Evolutionary conservation across 2,329 filamentous ascomycete species (phyloP), one percentile per base, ranked within the genome.

Genomic region (Xylariaceae sp.): DNA sequence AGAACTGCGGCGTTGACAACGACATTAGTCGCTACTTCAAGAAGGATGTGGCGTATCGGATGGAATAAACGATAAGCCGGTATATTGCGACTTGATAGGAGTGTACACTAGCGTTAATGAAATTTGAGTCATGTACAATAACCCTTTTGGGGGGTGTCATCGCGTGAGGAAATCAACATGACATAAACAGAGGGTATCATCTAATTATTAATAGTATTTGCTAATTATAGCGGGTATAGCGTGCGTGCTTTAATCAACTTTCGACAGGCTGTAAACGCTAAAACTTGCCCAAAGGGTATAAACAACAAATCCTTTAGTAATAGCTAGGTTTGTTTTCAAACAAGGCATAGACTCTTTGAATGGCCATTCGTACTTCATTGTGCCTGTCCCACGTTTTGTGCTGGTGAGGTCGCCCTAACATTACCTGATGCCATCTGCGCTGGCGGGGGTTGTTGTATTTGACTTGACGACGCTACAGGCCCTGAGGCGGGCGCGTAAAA

Each of bases 401-500:
- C 41, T 9, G 43, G 31, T 3, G 44, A 23, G 17, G 16, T 14
- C 6, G 23, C 37, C 19, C 29, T 34, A 28, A 16, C 31, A 26
- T 29, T 36, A 23, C 28, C 41, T 6, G 21, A 34, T 5, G 26
- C 7, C 11, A 46, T 19, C 37, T 34, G 33, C 9, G 29, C 19
- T 21, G 41, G 43, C n/a, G 8, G 6, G 34, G 39, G n/a, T n/a
- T n/a, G n/a, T n/a, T n/a, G n/a, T n/a, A n/a, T n/a, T n/a, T n/a
- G n/a, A n/a, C n/a, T n/a, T n/a, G n/a, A n/a, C n/a, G n/a, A n/a
- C n/a, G n/a, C n/a, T n/a, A n/a, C n/a, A n/a, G n/a, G 47, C 31
- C n/a, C 47, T 17, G 57, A 26, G 16, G 33, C 19, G 19, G 67
- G 67, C 9, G 65, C 67, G 28, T 69, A 70, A 39, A 68, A 70